A percentile compares a stretch with the other conserved stretches of the same genome.
These are phyloP conservation scores for Antitrichia curtipendula DNA, from an alignment of 225 moss, liverwort and hornwort genomes.

Conservation along the genomic window DNA sequence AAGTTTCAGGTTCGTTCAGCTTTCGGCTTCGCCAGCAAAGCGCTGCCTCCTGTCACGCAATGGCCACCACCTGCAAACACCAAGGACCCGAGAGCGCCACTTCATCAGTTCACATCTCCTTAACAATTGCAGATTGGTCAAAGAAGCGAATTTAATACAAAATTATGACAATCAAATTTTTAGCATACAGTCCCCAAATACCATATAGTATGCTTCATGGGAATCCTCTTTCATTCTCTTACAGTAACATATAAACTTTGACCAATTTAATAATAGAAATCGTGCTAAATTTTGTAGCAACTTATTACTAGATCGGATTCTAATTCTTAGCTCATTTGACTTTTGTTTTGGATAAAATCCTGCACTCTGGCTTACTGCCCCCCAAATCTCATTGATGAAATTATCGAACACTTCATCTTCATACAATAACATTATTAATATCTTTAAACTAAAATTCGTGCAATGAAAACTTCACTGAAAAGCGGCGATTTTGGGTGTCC, in stretches of 20 bases:
- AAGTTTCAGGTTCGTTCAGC: neutral
- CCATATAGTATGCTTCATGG: too few relatives aligned
- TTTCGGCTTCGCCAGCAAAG: neutral
- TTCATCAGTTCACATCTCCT: neutral
- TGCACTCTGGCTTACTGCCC: neutral
- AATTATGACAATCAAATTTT: neutral
- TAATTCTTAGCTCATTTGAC: neutral
- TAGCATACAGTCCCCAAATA: neutral
- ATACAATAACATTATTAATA: too few relatives aligned
- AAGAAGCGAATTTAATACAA: neutral
- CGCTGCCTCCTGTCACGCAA: neutral
- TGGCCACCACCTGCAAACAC: neutral
- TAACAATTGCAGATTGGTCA: neutral
- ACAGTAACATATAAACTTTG: neutral
- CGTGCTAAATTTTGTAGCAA: neutral
- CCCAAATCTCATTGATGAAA: neutral
- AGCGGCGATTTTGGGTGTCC: neutral
- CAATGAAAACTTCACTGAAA: neutral
- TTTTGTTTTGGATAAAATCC: neutral
- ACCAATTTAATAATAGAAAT: too few relatives aligned
- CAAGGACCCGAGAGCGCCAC: neutral
- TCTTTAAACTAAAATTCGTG: neutral
- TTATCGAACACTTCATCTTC: neutral
- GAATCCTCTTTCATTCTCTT: neutral
- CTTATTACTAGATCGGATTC: neutral